phyloP scores from a whole-genome alignment of 169 alveolate species.

The Cryptosporidium felis region DNA sequence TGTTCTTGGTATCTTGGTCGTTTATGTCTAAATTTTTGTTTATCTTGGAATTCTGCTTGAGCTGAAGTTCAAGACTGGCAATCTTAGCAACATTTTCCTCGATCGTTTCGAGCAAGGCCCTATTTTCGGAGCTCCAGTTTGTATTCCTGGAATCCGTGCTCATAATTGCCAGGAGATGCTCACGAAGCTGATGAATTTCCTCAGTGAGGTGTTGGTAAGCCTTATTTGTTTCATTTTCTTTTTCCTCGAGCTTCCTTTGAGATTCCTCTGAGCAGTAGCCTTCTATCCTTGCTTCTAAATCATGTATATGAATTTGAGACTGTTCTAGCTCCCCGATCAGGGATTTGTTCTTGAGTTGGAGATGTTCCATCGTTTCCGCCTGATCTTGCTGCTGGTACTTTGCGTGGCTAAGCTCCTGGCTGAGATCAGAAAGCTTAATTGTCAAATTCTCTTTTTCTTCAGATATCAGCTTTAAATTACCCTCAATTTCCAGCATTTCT shows the following conservation, averaged over 20 bases:
- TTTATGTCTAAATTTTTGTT: constrained; percentile 69
- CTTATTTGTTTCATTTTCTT: constrained; percentile 30
- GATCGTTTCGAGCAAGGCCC: constrained; percentile 24
- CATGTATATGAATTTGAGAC: constrained; percentile 42
- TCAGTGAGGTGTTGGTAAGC: constrained; percentile 10
- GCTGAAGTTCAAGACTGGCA: constrained; percentile 47
- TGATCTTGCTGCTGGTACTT: constrained; percentile 70
- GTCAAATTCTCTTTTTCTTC: constrained; percentile 60
- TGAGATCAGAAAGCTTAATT: constrained; percentile 20
- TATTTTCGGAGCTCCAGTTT: background rate
- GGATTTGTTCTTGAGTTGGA: constrained; percentile 21
- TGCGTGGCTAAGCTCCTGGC: constrained; percentile 17
- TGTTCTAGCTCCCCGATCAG: constrained; percentile 46
- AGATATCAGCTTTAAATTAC: background rate
- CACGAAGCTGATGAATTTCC: constrained; percentile 28
- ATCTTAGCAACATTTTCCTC: constrained; percentile 24
- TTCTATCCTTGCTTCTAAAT: constrained; percentile 46
- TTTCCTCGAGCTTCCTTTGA: constrained; percentile 18
- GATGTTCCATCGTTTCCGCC: constrained; percentile 52
- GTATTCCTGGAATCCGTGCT: background rate
- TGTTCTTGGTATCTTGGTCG: constrained; percentile 66
- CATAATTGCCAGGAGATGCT: constrained; percentile 6
- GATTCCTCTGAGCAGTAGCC: background rate
- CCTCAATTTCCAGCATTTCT: background rate
- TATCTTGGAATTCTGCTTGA: constrained; percentile 33